Conservation (phyloP, 352 stramenopile genomes). For the Phytophthora agathidicida region DNA sequence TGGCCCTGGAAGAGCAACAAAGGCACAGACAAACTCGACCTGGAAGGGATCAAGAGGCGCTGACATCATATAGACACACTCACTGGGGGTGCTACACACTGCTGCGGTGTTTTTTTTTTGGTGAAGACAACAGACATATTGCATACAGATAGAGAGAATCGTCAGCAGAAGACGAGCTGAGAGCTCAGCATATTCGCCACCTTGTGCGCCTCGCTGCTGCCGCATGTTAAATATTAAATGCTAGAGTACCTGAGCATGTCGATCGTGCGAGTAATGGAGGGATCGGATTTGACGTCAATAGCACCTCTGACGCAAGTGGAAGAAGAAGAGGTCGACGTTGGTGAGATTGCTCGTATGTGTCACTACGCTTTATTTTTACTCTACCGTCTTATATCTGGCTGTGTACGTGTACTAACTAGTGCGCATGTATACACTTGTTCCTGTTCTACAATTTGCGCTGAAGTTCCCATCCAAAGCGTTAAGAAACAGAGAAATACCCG, state of each 20-base stretch:
- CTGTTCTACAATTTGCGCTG: neutral
- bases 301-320: neutral
- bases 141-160: slow-evolving; percentile 10
- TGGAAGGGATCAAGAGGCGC: slow-evolving; percentile 60
- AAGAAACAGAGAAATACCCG: slow-evolving; percentile 2
- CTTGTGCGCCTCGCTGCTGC: too few species aligned
- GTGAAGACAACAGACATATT: neutral
- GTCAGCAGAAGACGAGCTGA: neutral
- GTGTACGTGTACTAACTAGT: too few species aligned
- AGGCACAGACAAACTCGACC: slow-evolving; percentile 50
- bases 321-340: neutral
- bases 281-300: slow-evolving; percentile 1
- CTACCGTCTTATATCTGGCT: too few species aligned
- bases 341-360: neutral
- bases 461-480: neutral
- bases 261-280: slow-evolving; percentile 7
- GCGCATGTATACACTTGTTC: neutral
- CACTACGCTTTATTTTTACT: too few species aligned
- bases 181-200: too few species aligned
- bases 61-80: too few species aligned
- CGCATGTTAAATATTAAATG: slow-evolving; percentile 32
- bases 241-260: slow-evolving; percentile 23
- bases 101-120: too few species aligned
- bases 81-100: too few species aligned
- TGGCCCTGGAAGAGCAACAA: slow-evolving; percentile 74